Percentiles rank a stretch among this genome's conserved stretches.
Evolutionary conservation across 2,329 filamentous ascomycete species (phyloP).

Genomic region (Corniculantispora saksenae): DNA sequence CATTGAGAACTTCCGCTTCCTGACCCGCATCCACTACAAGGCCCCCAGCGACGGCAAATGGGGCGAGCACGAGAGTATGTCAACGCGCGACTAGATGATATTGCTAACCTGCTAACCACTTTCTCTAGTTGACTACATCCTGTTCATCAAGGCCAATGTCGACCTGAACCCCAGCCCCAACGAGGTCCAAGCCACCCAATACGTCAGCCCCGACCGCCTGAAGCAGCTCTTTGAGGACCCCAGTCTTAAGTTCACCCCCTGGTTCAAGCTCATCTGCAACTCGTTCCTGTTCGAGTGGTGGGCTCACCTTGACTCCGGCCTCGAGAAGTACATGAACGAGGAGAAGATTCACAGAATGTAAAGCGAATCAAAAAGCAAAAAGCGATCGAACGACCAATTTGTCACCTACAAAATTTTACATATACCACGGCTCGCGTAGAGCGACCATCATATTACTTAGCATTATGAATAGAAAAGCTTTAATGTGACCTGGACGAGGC

Average conservation of each 20-base stretch:
- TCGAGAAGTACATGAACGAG: slow-evolving; percentile 86
- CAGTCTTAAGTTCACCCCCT: slow-evolving; percentile 85
- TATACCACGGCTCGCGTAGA: slow-evolving; percentile 16
- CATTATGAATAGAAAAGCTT: slow-evolving; percentile 2
- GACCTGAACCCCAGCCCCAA: slow-evolving; percentile 81
- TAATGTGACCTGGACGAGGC: not conserved
- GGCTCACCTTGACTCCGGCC: slow-evolving; percentile 75
- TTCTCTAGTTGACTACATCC: slow-evolving; percentile 85
- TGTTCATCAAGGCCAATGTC: slow-evolving; percentile 95
- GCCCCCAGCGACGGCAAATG: slow-evolving; percentile 96
- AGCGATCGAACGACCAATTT: not conserved
- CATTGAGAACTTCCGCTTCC: slow-evolving; percentile 85
- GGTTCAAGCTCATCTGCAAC: slow-evolving; percentile 99
- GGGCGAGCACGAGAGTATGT: slow-evolving; percentile 96
- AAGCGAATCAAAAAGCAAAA: not conserved
- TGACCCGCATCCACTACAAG: slow-evolving; percentile 97
- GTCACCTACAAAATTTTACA: not conserved
- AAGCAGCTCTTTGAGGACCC: slow-evolving; percentile 84
- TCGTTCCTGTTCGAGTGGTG: slow-evolving; percentile 99
- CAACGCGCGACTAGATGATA: not conserved
- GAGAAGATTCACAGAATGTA: slow-evolving; percentile 83
- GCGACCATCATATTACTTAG: slow-evolving; percentile 10
- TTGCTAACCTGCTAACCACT: not conserved
- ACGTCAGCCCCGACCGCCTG: slow-evolving; percentile 79
- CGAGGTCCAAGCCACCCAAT: slow-evolving; percentile 83